Evolutionary conservation across 768 basidiomycete genomes (phyloP).

Genomic region (Serendipita sp.): DNA sequence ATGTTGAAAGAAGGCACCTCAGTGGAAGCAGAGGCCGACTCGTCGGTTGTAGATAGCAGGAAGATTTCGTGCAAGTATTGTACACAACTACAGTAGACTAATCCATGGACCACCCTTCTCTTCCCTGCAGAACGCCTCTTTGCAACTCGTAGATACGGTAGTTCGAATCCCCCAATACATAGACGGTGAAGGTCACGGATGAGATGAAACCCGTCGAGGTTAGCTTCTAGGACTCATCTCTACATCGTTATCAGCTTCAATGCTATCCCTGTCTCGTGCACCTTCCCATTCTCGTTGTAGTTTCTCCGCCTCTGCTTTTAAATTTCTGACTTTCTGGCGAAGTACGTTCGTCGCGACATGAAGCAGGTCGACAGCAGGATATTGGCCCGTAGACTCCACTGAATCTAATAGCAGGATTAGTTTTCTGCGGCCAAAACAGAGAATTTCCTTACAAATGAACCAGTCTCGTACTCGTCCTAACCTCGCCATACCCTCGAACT

Average conservation of each 20-base stretch:
- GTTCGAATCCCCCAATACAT: too few relatives aligned
- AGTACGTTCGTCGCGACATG: constrained; percentile 70
- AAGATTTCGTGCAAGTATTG: too few relatives aligned
- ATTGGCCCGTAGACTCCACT: constrained; percentile 82
- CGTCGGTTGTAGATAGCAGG: too few relatives aligned
- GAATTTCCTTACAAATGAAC: constrained; percentile 62
- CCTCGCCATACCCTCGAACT: constrained; percentile 72
- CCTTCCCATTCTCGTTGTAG: constrained; percentile 30
- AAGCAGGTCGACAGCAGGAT: constrained; percentile 67
- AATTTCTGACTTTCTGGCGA: constrained; percentile 54
- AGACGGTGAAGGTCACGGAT: too few relatives aligned
- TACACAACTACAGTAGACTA: too few relatives aligned
- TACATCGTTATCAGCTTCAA: constrained; percentile 27
- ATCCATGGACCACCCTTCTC: too few relatives aligned
- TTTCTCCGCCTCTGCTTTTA: constrained; percentile 43
- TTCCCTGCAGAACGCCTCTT: too few relatives aligned
- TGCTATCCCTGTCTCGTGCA: constrained; percentile 3
- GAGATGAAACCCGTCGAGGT: too few relatives aligned
- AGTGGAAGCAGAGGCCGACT: too few relatives aligned
- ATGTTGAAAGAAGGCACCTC: too few relatives aligned
- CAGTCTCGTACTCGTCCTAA: constrained; percentile 78
- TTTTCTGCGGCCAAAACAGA: background rate
- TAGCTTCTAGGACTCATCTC: too few relatives aligned
- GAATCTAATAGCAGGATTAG: constrained; percentile 5
- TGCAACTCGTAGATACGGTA: too few relatives aligned